Evolutionary conservation across 148 eudicot genomes (phyloP), one percentile per base, ranked within the genome.

Genomic region (Vaccinium myrtillus): DNA sequence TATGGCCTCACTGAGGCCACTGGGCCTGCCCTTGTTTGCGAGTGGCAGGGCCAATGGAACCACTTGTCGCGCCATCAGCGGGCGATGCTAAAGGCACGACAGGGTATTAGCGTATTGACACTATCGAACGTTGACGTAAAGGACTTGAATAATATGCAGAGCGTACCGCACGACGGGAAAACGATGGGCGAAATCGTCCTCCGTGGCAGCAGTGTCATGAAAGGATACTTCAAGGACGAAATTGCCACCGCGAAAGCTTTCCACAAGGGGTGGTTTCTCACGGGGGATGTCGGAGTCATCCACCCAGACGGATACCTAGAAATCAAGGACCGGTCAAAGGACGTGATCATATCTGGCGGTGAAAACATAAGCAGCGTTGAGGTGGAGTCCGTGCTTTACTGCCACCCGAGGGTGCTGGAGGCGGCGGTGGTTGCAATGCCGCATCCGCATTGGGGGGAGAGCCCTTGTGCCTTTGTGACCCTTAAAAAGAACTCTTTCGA

Each of bases 1-100:
- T 95, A 94, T 74, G 98, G 98, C 21, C 89, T 92, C 14, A 95
- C 98, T 0, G 98, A 95, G 84, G 98, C 98, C 69, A 95, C 98
- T 0, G 96, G 98, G 12, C 98, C 98, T 0, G 98, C 98, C 1
- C 84, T 93, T 6, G 90, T 95, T 14, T 95, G 98, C 75, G 98
- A 95, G 88, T 95, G 98, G 98, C 94, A 92, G 85, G 84, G 59
- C 54, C 83, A 84, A 53, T 96, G 98, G 98, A 84, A 96, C 83
- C 1, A 18, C 1, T 78, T 94, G n/a, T 85, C 96, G 1, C n/a
- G 65, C 0, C 85, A 74, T 2, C 88, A 87, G 0, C 87, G 87
- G 48, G 86, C 93, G 0, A 85, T 78, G 14, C 78, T 96, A 6
- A 96, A 92, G 82, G 98, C 98, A 0, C 88, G 98, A 4, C 98